Evolutionary conservation across 2,329 filamentous ascomycete genomes (phyloP).

Genomic region (Dryadomyces sulphureus): DNA sequence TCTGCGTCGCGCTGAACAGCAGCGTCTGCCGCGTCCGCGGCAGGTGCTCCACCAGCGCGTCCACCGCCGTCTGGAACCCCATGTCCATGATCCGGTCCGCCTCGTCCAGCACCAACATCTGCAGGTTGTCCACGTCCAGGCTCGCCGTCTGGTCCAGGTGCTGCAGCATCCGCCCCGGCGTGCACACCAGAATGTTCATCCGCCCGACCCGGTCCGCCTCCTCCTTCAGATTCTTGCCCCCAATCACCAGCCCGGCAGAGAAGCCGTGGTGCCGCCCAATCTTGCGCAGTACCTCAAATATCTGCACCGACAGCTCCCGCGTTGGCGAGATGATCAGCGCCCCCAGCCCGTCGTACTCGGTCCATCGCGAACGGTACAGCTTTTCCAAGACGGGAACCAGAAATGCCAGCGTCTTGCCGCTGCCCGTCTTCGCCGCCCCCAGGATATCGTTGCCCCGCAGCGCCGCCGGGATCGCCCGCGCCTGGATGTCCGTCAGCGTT

Average conservation of each 20-base stretch:
- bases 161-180: conserved; percentile 86
- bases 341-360: conserved; percentile 79
- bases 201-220: conserved; percentile 69
- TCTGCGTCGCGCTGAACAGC: conserved; percentile 93
- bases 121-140: conserved; percentile 50
- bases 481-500: conserved; percentile 80
- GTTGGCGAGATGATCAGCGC: conserved; percentile 90
- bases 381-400: conserved; percentile 85
- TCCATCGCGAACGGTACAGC: conserved; percentile 77
- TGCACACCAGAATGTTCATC: conserved; percentile 97
- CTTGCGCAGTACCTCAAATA: conserved; percentile 86
- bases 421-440: conserved; percentile 89
- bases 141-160: conserved; percentile 51
- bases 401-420: conserved; percentile 91
- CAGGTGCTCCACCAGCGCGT: conserved; percentile 85
- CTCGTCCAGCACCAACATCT: conserved; percentile 88
- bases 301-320: conserved; percentile 88
- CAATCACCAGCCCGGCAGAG: conserved; percentile 85
- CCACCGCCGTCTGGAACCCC: conserved; percentile 83
- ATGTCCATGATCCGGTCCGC: conserved; percentile 96
- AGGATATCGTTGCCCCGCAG: conserved; percentile 79
- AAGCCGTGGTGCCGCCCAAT: conserved; percentile 81
- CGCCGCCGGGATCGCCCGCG: conserved; percentile 73
- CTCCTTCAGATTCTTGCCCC: conserved; percentile 79
- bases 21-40: conserved; percentile 78